Base-by-base conservation (phyloP, 1,284 basidiomycete species). In the Coniferiporia weirii region DNA sequence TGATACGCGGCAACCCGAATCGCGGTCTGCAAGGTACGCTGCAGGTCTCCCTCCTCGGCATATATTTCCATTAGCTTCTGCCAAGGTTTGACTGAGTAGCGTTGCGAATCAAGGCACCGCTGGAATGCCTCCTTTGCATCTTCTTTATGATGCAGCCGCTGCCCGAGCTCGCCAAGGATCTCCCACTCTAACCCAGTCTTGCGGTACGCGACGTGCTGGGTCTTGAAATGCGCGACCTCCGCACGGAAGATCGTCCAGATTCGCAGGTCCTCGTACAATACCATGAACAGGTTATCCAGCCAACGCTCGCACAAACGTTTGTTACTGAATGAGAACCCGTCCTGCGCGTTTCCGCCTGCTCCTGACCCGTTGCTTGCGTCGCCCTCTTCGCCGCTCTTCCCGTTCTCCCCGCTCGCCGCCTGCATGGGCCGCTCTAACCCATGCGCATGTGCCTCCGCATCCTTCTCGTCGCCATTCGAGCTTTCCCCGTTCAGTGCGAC, bases 181-280 rank as follows among this genome's bases (percentile, higher is more conserved):
- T 99, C 96, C 96, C 97, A 99, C 73, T 99, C 96, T 15, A 93
- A 78, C 0, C 92, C 94, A 0, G 96, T 98, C 77, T 98, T 98
- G 64, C 92, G 85, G 71, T 98, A 99, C 0, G 95, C 94, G 63
- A 98, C 89, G 66, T 96, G 92, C 70, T 98, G 96, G 0, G 91
- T 94, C 70, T 96, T 97, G 82, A 97, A 99, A 70, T 99, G 96
- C 0, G 94, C 93, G n/a, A 98, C 90, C 70, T 99, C 97, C 3
- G 97, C 96, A 19, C 96, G 85, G 86, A 97, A 99, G 69, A 99
- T 99, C 0, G 97, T 99, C 88, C 96, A 99, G 10, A 99, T 92
- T n/a, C 97, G 87, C 52, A 99, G 77, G 70, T 99, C 96, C 89
- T 98, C 95, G 71, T 98, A 98, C 3, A 98, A 77, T 1, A 98